Conservation (phyloP, 1,284 basidiomycete genomes). For the Acaromyces ingoldii region DNA sequence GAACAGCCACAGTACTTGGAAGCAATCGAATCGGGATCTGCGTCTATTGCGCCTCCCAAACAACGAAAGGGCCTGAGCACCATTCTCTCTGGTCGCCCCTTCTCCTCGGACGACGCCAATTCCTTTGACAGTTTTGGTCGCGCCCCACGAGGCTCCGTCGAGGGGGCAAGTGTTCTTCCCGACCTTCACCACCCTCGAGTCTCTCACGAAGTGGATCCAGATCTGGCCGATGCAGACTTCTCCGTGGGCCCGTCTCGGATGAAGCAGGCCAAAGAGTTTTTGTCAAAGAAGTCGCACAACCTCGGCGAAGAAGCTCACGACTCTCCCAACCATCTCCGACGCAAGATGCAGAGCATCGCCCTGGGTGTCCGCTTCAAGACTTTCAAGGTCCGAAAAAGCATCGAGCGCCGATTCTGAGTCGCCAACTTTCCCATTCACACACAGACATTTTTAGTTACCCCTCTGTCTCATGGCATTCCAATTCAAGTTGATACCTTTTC, state of each 20-base stretch:
- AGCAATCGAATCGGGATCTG: too few relatives aligned
- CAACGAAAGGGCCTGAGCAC: not conserved
- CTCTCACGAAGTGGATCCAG: not conserved
- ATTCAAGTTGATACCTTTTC: too few relatives aligned
- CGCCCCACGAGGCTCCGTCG: too few relatives aligned
- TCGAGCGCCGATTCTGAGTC: too few relatives aligned
- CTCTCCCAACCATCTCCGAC: not conserved
- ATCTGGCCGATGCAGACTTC: not conserved
- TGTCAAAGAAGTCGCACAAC: not conserved
- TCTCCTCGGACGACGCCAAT: not conserved
- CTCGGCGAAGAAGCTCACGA: not conserved
- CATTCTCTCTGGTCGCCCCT: not conserved
- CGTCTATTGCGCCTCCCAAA: too few relatives aligned
- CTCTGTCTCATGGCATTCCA: too few relatives aligned
- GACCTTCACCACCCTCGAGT: not conserved
- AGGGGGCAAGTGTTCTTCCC: not conserved
- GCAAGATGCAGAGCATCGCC: constrained; percentile 2
- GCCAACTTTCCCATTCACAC: too few relatives aligned
- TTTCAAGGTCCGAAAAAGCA: too few relatives aligned
- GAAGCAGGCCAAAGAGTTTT: not conserved
- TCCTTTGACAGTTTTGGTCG: too few relatives aligned
- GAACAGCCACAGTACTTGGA: too few relatives aligned
- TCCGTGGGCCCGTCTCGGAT: not conserved
- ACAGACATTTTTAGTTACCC: too few relatives aligned
- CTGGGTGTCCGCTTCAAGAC: not conserved